Evolutionary conservation across 257 asterid species (phyloP).

Genomic region (Scutellaria barbata): DNA sequence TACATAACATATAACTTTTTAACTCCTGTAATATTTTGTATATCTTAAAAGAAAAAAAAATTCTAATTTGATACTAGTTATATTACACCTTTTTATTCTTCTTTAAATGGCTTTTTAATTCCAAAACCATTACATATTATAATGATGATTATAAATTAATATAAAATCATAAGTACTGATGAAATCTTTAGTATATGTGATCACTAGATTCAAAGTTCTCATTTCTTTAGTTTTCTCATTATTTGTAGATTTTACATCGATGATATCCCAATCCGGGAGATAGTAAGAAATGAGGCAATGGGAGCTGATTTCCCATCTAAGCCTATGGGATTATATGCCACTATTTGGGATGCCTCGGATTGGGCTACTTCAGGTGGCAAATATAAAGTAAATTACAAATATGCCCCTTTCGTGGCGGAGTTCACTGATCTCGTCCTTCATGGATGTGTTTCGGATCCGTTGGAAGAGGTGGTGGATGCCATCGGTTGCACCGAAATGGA

Average conservation of each 20-base stretch:
- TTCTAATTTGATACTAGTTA: too few relatives aligned
- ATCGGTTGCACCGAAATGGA: conserved; percentile 39
- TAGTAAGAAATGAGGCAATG: conserved; percentile 64
- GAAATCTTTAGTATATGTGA: too few relatives aligned
- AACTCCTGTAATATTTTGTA: background rate
- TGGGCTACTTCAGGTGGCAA: conserved; percentile 99
- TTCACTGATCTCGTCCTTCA: conserved; percentile 77
- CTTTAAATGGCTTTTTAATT: too few relatives aligned
- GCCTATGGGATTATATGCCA: conserved; percentile 90
- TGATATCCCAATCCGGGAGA: conserved; percentile 78
- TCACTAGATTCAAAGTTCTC: too few relatives aligned
- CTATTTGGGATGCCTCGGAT: conserved; percentile 95
- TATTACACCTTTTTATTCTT: too few relatives aligned
- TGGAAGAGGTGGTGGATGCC: conserved; percentile 58
- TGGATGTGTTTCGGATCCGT: conserved; percentile 71
- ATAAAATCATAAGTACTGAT: too few relatives aligned
- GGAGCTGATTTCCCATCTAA: conserved; percentile 89
- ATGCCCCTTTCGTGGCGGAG: conserved; percentile 84
- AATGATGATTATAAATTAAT: too few relatives aligned
- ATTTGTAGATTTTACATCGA: conserved; percentile 78
- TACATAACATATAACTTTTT: conserved; percentile 19
- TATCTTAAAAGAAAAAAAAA: too few relatives aligned
- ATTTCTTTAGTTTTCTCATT: background rate
- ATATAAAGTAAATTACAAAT: conserved; percentile 75
- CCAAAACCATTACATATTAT: too few relatives aligned